These are phyloP conservation scores for Mariannaea sp. DNA, from an alignment of 2,329 filamentous ascomycete genomes.

Conservation along the genomic window DNA sequence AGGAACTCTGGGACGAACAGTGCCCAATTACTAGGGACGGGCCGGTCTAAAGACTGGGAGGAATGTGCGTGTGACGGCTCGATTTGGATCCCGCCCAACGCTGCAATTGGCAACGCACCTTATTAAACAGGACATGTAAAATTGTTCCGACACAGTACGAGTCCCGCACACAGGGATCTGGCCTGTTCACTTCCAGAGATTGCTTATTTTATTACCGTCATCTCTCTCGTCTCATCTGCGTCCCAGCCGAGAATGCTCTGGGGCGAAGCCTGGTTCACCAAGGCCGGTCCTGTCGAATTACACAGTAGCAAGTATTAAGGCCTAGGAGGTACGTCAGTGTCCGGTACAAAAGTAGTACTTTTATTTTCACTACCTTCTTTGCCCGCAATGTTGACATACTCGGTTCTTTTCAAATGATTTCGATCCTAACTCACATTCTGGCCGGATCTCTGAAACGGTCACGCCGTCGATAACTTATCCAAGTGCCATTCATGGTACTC, in stretches of 20 bases:
- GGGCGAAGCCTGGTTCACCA: constrained; percentile 3
- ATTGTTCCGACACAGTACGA: constrained; percentile 17
- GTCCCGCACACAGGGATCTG: constrained; percentile 25
- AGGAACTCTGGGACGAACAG: constrained; percentile 14
- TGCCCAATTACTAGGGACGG: constrained; percentile 36
- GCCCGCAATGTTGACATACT: neutral
- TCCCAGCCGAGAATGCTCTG: constrained; percentile 16
- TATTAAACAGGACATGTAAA: constrained; percentile 17
- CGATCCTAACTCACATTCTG: neutral
- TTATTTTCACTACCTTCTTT: constrained; percentile 5
- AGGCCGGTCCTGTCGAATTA: constrained; percentile 13
- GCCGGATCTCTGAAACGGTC: too few species aligned
- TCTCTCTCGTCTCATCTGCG: constrained; percentile 27
- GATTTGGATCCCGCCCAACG: constrained; percentile 16
- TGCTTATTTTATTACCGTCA: constrained; percentile 29
- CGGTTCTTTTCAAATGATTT: neutral
- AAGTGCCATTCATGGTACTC: too few species aligned
- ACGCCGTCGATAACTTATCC: too few species aligned
- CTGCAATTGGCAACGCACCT: constrained; percentile 21
- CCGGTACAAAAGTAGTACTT: too few species aligned
- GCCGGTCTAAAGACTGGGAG: constrained; percentile 31
- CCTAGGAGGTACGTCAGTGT: constrained; percentile 13
- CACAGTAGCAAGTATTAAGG: constrained; percentile 5
- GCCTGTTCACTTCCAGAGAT: constrained; percentile 25
- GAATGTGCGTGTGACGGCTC: constrained; percentile 26